phyloP scores from a whole-genome alignment of 108 stramenopile species.

The Nannochloropsis oceanica region DNA sequence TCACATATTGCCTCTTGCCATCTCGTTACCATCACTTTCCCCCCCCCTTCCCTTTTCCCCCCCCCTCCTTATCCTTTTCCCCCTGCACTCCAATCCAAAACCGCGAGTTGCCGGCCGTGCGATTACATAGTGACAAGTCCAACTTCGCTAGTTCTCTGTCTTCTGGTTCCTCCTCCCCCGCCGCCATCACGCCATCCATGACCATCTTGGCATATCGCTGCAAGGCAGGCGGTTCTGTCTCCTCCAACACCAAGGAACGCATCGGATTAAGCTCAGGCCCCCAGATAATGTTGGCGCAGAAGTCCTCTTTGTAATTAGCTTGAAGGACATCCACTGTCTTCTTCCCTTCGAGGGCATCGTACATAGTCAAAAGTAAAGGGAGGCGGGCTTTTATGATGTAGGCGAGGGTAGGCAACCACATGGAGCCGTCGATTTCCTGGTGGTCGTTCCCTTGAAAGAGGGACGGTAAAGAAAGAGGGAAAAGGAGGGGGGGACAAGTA shows the following conservation, averaged over 20 bases:
- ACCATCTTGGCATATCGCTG: neutral
- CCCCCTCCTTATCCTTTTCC: neutral
- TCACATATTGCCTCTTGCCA: no score
- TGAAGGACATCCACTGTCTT: neutral
- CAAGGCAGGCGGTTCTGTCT: neutral
- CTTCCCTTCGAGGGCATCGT: neutral
- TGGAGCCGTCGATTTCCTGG: neutral
- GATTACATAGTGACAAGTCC: neutral
- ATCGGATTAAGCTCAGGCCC: neutral
- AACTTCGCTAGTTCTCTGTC: neutral
- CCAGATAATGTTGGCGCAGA: neutral
- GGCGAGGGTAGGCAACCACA: neutral
- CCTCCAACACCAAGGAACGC: neutral
- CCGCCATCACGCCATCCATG: neutral
- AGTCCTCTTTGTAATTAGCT: neutral
- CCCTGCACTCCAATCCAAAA: neutral
- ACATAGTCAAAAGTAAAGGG: neutral
- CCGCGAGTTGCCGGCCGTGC: neutral
- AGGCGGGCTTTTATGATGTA: neutral
- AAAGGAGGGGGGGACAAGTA: neutral
- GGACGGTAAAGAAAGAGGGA: neutral
- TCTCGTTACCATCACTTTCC: neutral
- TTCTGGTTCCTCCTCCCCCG: neutral
- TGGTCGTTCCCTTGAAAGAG: neutral
- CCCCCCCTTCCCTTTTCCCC: neutral